phyloP scores from a whole-genome alignment of 768 basidiomycete species.

The Pisolithus microcarpus region DNA sequence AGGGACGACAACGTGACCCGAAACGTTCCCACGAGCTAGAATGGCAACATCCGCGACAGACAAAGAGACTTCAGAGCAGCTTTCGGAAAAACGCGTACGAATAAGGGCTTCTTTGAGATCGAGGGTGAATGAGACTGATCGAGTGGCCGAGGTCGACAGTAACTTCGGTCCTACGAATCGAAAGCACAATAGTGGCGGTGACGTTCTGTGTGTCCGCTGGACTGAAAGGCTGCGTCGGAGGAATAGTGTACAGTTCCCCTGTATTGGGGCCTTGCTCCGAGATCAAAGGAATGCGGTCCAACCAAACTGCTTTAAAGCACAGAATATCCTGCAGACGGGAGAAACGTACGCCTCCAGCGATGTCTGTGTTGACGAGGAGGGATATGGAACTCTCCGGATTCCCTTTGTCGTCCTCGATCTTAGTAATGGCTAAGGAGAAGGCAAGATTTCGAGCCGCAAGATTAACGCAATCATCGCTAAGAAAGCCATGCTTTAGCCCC shows the following conservation, averaged over 20 bases:
- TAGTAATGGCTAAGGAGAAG: constrained; percentile 68
- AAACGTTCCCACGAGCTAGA: constrained; percentile 59
- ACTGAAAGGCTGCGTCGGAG: constrained; percentile 9
- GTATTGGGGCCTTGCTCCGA: constrained; percentile 31
- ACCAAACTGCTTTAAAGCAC: constrained; percentile 93
- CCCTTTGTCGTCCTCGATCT: constrained; percentile 33
- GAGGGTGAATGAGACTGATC: constrained; percentile 64
- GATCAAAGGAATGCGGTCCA: constrained; percentile 79
- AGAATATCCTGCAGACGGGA: constrained; percentile 87
- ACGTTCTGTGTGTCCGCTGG: constrained; percentile 36
- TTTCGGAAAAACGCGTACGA: constrained; percentile 58
- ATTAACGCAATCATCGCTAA: constrained; percentile 76
- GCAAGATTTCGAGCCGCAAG: constrained; percentile 76
- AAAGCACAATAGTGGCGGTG: constrained; percentile 57
- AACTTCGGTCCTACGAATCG: constrained; percentile 65
- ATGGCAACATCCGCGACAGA: constrained; percentile 49
- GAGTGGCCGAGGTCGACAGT: constrained; percentile 82
- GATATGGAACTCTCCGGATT: constrained; percentile 52
- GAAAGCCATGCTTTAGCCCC: constrained; percentile 77
- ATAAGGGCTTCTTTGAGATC: constrained; percentile 57
- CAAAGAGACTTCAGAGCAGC: constrained; percentile 57
- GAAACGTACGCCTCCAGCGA: constrained; percentile 72
- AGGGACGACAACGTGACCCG: constrained; percentile 60
- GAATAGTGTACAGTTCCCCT: constrained; percentile 13
- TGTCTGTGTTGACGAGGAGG: constrained; percentile 76